Base-by-base conservation (phyloP, 352 stramenopile genomes). In the Salisapilia sapeloensis region DNA sequence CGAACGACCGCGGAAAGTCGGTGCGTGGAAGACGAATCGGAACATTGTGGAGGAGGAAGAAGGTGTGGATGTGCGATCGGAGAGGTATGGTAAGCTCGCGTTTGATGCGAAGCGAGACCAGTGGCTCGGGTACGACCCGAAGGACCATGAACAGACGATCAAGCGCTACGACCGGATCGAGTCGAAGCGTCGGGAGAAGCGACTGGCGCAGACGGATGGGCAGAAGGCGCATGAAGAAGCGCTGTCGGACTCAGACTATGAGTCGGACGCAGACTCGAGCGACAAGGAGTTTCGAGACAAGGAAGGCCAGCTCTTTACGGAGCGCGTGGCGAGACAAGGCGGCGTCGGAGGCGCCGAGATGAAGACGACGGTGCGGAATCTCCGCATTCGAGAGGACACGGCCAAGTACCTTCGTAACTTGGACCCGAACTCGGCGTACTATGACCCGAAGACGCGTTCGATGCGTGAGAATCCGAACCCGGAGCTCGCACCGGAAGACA, bases 401-500 rank as follows among this genome's bases (percentile, higher is more conserved):
- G 94, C 95, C 40, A 99, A 99, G 53, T 99, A 99, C 49, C 47
- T 99, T 34, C 70, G 90, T 17, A 99, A 99, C 44, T 62, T 99
- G 14, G 94, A 99, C 60, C 75, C 90, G 6, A 96, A 98, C 50
- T 97, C 84, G 30, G 94, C 95, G 4, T 98, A 97, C 56, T 99
- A 99, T 60, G 94, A 99, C 77, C 94, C 95, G 1, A 99, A 99
- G 60, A 96, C 85, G 24, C 70, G 95, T 19, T 96, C 85, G 3
- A 99, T 99, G 94, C 70, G 95, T 17, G 93, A 97, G 40, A 98
- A 99, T 64, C 95, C 92, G 13, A 95, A 96, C 34, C 94, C 92
- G 4, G 81, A 98, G 46, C 52, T 94, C n/a, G 74, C 90, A 25
- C 55, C 75, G 0, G 83, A 97, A 38, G 86, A 97, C 40, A 58